A percentile compares a stretch with the other conserved stretches of the same genome.
These are phyloP conservation scores for Aspergillus campestris DNA, from an alignment of 495 filamentous ascomycete species.

Conservation along the genomic window DNA sequence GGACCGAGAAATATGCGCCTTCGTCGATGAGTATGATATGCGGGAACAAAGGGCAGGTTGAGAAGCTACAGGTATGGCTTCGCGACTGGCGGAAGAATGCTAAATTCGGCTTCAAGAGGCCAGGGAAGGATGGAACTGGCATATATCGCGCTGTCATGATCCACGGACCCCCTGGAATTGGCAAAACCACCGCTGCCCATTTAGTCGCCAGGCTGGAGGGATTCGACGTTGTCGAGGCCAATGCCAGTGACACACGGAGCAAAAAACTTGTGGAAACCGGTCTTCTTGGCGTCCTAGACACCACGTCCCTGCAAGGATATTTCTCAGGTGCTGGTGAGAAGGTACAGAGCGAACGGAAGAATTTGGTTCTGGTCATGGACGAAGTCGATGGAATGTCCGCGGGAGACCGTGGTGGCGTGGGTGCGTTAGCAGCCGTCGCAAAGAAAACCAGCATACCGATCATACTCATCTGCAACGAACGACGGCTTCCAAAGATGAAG, in stretches of 20 bases:
- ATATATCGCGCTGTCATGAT: constrained; percentile 78
- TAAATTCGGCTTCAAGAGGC: constrained; percentile 65
- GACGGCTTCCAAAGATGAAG: constrained; percentile 90
- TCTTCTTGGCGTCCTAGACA: constrained; percentile 81
- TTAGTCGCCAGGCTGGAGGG: constrained; percentile 87
- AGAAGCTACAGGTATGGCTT: constrained; percentile 83
- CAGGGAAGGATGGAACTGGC: constrained; percentile 75
- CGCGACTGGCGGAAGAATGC: constrained; percentile 67
- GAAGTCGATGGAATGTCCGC: constrained; percentile 99
- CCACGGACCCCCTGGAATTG: constrained; percentile 90
- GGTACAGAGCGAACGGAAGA: constrained; percentile 74
- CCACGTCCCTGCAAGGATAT: constrained; percentile 84
- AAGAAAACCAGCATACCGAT: constrained; percentile 92
- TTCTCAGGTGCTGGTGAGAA: constrained; percentile 80
- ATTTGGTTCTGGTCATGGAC: constrained; percentile 95
- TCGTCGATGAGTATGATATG: constrained; percentile 78
- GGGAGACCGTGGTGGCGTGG: constrained; percentile 92
- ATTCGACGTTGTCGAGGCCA: constrained; percentile 88
- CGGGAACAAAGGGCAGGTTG: constrained; percentile 86
- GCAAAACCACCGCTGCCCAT: constrained; percentile 96
- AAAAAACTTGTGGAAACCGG: constrained; percentile 92
- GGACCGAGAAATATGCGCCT: constrained; percentile 95
- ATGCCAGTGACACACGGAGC: constrained; percentile 94
- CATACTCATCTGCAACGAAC: constrained; percentile 96
- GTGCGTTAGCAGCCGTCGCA: constrained; percentile 84